Base-by-base conservation (phyloP, 2,329 filamentous ascomycete genomes). In the Harringtonia aguacate region DNA sequence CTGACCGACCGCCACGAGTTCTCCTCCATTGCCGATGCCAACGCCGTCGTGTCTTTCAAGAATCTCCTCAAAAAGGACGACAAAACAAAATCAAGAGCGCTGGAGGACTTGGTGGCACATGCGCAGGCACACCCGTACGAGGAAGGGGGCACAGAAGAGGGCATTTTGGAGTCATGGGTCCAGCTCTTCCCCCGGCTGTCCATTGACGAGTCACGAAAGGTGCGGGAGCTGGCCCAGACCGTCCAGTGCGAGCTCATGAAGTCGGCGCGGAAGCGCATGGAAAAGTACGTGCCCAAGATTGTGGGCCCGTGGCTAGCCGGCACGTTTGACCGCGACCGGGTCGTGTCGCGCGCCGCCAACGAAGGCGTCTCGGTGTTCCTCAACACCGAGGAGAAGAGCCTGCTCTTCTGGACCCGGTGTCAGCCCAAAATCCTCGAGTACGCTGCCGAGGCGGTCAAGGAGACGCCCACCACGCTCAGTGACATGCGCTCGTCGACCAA, bases 301-400 rank as follows among this genome's bases (percentile, higher is more conserved):
- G 80, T 94, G 37, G 88, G 84, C 10, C 74, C 86, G n/a, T 98
- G 94, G 92, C 73, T 97, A 13, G 84, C 86, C 8, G 92, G 90
- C 1, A 75, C 84, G 2, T 94, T 88, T 58, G 92, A 98, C 60
- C 83, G 77, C 52, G 90, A 98, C 57, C 79, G 80, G 44, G 72
- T 73, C 17, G 87, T 88, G 14, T 72, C 84, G 8, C 78, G 80
- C 46, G 79, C 86, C n/a, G 88, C 89, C 2, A 73, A 76, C 46
- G 81, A 90, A 37, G 84, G 89, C 0, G 69, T 95, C 17, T 73
- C 75, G 1, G 75, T 74, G 3, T 85, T 95, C 34, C 82, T 97
- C 44, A 75, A 75, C 18, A 87, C 83, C 0, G 76, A 84, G 17
- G 87, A 94, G 45, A 98, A 95, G 63, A 67, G 83, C 31, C 66